A percentile compares a stretch with the other conserved stretches of the same genome.
These are phyloP conservation scores for Hawksworthiomyces lignivorus DNA, from an alignment of 2,329 filamentous ascomycete species.

Conservation along the genomic window DNA sequence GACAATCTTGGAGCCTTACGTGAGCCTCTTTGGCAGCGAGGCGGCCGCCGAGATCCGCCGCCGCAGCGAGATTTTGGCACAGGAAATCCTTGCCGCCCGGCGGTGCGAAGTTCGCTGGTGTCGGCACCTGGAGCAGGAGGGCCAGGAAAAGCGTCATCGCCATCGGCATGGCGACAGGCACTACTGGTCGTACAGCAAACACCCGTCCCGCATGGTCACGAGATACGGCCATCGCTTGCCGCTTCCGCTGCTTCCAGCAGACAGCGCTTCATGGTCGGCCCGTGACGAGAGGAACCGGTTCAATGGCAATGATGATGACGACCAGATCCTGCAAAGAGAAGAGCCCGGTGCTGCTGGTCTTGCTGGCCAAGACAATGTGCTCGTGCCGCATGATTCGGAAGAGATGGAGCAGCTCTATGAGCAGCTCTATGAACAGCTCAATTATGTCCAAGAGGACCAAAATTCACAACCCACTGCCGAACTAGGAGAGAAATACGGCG, in stretches of 20 bases:
- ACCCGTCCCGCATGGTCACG: constrained; percentile 12
- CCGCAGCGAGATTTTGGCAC: constrained; percentile 2
- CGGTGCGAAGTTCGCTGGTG: constrained; percentile 9
- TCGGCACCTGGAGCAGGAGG: not conserved
- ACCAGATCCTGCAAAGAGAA: too few species aligned
- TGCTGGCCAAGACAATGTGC: too few species aligned
- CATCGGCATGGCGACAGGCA: not conserved
- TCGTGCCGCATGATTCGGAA: too few species aligned
- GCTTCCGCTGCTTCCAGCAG: constrained; percentile 9
- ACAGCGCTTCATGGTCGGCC: constrained; percentile 3
- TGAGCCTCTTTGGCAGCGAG: constrained; percentile 20
- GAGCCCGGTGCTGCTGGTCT: too few species aligned
- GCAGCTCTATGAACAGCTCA: too few species aligned
- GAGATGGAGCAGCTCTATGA: too few species aligned
- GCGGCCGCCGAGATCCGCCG: constrained; percentile 3
- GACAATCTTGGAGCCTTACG: constrained; percentile 37
- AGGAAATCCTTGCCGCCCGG: constrained; percentile 6
- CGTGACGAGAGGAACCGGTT: too few species aligned
- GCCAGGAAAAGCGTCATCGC: not conserved
- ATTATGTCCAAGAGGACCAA: too few species aligned
- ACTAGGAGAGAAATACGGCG: too few species aligned
- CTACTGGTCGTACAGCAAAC: not conserved
- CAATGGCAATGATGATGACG: not conserved
- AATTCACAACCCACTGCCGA: too few species aligned
- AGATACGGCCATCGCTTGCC: constrained; percentile 15